These are phyloP conservation scores for Pilaira anomala DNA, from an alignment of 192 early-diverging fungal species.

Conservation along the genomic window DNA sequence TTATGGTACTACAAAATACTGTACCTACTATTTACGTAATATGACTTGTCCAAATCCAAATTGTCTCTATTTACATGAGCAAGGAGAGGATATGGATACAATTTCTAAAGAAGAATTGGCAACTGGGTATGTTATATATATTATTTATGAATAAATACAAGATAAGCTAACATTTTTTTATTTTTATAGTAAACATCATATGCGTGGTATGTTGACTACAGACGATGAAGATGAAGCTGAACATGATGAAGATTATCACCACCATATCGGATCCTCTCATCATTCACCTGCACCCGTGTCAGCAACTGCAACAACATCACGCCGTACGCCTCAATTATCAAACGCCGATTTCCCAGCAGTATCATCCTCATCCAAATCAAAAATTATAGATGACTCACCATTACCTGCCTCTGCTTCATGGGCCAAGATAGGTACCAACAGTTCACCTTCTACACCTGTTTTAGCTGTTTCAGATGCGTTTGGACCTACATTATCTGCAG, in stretches of 20 bases:
- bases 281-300: neutral
- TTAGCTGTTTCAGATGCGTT: conserved; percentile 32
- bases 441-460: conserved; percentile 32
- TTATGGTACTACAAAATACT: conserved; percentile 98
- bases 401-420: conserved; percentile 60
- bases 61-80: conserved; percentile 96
- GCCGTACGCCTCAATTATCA: neutral
- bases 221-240: conserved; percentile 25
- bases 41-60: conserved; percentile 89
- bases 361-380: neutral
- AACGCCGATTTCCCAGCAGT: neutral
- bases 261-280: neutral
- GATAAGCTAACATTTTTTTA: neutral
- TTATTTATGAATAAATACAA: neutral
- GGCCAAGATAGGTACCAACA: conserved; percentile 37
- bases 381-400: conserved; percentile 31
- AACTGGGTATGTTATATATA: conserved; percentile 44
- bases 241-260: neutral
- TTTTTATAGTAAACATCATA: conserved; percentile 41
- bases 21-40: conserved; percentile 89
- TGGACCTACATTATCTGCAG: conserved; percentile 33
- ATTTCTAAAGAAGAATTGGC: conserved; percentile 89
- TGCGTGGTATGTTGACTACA: conserved; percentile 37
- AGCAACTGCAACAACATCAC: neutral
- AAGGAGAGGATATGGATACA: conserved; percentile 89